Conservation (phyloP, 257 asterid species). For the Echium plantagineum region DNA sequence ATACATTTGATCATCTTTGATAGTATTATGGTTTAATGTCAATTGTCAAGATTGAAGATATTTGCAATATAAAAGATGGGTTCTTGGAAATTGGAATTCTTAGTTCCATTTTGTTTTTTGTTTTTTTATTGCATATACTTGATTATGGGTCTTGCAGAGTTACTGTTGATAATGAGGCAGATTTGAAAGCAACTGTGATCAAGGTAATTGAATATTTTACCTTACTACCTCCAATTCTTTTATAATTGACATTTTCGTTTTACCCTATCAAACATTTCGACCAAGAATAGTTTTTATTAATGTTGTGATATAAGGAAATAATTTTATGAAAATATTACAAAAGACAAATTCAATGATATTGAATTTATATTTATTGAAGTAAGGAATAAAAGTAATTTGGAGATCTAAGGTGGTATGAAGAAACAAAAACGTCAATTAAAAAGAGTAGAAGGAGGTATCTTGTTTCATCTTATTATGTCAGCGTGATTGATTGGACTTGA, state of each 20-base stretch:
- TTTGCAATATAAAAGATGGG: not conserved
- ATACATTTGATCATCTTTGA: not conserved
- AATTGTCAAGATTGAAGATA: not conserved
- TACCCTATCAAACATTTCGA: not conserved
- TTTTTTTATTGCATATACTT: not conserved
- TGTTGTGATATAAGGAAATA: too few relatives aligned
- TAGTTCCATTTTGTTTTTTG: not conserved
- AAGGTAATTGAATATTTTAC: slow-evolving; percentile 18
- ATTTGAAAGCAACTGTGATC: slow-evolving; percentile 36
- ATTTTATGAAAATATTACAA: too few relatives aligned
- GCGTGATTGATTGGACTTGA: too few relatives aligned
- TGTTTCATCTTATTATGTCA: too few relatives aligned
- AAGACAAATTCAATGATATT: too few relatives aligned
- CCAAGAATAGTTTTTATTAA: not conserved
- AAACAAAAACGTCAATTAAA: too few relatives aligned
- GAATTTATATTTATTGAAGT: too few relatives aligned
- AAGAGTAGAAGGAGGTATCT: too few relatives aligned
- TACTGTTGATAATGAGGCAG: slow-evolving; percentile 33
- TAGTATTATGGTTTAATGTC: slow-evolving; percentile 1
- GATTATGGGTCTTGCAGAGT: slow-evolving; percentile 20
- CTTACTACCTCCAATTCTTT: not conserved
- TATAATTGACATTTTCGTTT: too few relatives aligned
- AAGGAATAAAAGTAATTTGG: too few relatives aligned
- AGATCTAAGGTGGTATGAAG: too few relatives aligned
- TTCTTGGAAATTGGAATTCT: not conserved